These are phyloP conservation scores for Spatholobus suberectus DNA, from an alignment of 306 rosid genomes.

Conservation along the genomic window DNA sequence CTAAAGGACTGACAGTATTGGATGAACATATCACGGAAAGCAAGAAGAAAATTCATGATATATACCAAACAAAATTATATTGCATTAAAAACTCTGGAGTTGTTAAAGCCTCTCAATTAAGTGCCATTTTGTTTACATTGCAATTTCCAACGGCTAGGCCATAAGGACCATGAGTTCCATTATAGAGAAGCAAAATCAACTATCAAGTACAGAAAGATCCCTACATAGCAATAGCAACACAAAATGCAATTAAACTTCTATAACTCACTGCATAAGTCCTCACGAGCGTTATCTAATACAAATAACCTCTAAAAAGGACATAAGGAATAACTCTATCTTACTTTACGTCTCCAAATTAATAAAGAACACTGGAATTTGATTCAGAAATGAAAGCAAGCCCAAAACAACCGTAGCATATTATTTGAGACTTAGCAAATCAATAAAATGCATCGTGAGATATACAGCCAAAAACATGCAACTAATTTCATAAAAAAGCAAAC, in stretches of 20 bases:
- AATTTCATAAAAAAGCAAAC: slow-evolving; percentile 28
- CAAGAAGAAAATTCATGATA: slow-evolving; percentile 15
- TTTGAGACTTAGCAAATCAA: not conserved
- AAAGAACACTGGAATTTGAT: not conserved
- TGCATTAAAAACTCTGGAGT: not conserved
- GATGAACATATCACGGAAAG: not conserved
- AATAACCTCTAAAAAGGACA: slow-evolving; percentile 8
- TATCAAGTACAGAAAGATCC: not conserved
- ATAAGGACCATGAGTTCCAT: not conserved
- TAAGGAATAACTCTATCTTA: not conserved
- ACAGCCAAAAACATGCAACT: not conserved
- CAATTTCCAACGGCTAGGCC: not conserved
- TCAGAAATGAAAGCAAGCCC: not conserved
- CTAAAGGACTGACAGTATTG: not conserved
- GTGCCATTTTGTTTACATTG: not conserved
- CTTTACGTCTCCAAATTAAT: not conserved
- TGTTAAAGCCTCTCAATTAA: slow-evolving; percentile 9
- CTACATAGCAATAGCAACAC: slow-evolving; percentile 3
- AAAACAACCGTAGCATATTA: not conserved
- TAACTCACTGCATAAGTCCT: not conserved
- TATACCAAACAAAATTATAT: slow-evolving; percentile 5
- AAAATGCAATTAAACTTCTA: not conserved
- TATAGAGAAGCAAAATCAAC: not conserved
- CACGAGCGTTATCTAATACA: not conserved
- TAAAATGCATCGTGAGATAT: not conserved